Evolutionary conservation across 495 filamentous ascomycete species (phyloP).

Genomic region (Hypoxylon intermedium): DNA sequence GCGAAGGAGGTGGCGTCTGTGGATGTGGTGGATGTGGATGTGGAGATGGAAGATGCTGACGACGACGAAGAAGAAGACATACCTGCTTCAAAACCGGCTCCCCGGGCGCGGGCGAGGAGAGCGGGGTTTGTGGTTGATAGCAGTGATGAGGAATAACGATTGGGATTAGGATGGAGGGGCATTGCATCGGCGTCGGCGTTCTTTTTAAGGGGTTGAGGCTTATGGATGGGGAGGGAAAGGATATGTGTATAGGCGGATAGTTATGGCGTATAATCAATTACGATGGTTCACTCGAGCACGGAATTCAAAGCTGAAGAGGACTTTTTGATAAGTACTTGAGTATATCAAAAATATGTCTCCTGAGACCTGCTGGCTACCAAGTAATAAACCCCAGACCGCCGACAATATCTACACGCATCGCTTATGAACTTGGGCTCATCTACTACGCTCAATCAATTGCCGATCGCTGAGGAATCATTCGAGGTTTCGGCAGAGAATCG

Average conservation of each 20-base stretch:
- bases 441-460: too few relatives aligned
- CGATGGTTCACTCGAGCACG: not conserved
- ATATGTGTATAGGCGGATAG: not conserved
- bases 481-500: not conserved
- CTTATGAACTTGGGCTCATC: too few relatives aligned
- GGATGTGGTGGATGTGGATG: conserved; percentile 25
- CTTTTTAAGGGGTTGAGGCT: conserved; percentile 1
- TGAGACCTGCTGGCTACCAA: too few relatives aligned
- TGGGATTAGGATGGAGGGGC: not conserved
- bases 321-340: not conserved
- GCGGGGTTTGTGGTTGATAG: conserved; percentile 65
- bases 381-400: too few relatives aligned
- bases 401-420: too few relatives aligned
- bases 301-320: not conserved
- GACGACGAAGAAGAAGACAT: conserved; percentile 53
- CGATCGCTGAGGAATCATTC: too few relatives aligned
- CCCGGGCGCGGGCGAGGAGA: conserved; percentile 48
- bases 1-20: not conserved
- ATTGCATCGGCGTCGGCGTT: conserved; percentile 28
- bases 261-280: too few relatives aligned
- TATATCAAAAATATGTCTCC: not conserved
- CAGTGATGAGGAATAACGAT: conserved; percentile 59
- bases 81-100: conserved; percentile 32
- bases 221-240: not conserved
- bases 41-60: conserved; percentile 37